phyloP scores from a whole-genome alignment of 163 green algal genomes.

The Prototheca cutis region DNA sequence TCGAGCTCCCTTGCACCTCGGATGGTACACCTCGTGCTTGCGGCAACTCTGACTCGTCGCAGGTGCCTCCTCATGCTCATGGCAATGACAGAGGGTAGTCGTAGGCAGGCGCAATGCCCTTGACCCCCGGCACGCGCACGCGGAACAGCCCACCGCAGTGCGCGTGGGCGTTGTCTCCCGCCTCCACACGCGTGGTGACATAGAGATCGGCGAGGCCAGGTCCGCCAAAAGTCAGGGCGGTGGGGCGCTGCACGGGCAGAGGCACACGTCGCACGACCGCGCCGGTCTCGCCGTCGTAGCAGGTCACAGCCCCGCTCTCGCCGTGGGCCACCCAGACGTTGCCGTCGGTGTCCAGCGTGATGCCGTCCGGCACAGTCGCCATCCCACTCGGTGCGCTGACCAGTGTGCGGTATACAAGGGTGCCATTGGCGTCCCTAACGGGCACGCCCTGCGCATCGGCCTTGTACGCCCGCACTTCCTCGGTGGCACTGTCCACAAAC shows the following conservation, averaged over 20 bases:
- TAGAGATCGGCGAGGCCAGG: slow-evolving; percentile 30
- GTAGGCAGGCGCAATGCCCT: slow-evolving; percentile 14
- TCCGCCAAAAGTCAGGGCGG: slow-evolving; percentile 41
- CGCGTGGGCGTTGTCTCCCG: slow-evolving; percentile 14
- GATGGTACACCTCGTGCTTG: too few relatives aligned
- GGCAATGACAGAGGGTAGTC: slow-evolving; percentile 11
- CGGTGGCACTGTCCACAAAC: slow-evolving; percentile 11
- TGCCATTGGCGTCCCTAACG: slow-evolving; percentile 1
- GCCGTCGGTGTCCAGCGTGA: slow-evolving; percentile 38
- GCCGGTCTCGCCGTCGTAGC: slow-evolving; percentile 23
- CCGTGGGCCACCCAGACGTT: slow-evolving; percentile 41
- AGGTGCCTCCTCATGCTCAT: too few relatives aligned
- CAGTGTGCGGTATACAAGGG: slow-evolving; percentile 9
- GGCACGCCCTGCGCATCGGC: slow-evolving; percentile 6
- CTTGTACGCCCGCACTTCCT: slow-evolving; percentile 11
- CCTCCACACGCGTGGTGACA: slow-evolving; percentile 40
- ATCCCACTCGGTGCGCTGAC: slow-evolving; percentile 3
- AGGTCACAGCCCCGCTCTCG: slow-evolving; percentile 32
- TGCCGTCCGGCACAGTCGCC: slow-evolving; percentile 34
- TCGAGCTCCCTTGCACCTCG: too few relatives aligned
- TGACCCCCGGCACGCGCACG: slow-evolving; percentile 27
- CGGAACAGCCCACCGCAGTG: slow-evolving; percentile 32
- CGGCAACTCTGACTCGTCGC: too few relatives aligned
- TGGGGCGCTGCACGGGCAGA: slow-evolving; percentile 33
- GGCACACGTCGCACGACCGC: slow-evolving; percentile 20